Conservation (phyloP, 139 green algal genomes). For the Closterium sp. region DNA sequence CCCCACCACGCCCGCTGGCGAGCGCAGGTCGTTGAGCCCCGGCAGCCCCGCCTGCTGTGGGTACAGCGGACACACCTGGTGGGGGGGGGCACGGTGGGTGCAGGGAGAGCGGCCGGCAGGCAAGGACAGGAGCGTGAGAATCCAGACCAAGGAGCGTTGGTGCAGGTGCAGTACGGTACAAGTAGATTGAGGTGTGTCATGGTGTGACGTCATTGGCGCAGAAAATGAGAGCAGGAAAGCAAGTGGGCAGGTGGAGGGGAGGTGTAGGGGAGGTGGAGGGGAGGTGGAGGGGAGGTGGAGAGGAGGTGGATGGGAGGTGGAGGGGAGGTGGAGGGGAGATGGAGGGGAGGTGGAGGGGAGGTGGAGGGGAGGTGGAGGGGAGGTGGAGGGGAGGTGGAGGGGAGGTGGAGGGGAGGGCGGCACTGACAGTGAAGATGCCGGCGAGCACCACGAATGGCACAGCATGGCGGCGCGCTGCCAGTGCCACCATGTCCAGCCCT, state of each 20-base stretch:
- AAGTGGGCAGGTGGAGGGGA: not conserved
- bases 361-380: not conserved
- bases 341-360: not conserved
- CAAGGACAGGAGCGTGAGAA: too few relatives aligned
- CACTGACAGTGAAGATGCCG: constrained; percentile 25
- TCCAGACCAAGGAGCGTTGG: too few relatives aligned
- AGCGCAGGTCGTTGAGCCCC: constrained; percentile 71
- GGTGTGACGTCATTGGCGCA: too few relatives aligned
- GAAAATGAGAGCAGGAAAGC: too few relatives aligned
- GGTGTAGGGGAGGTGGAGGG: too few relatives aligned
- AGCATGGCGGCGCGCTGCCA: constrained; percentile 80
- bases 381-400: not conserved
- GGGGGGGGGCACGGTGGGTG: too few relatives aligned
- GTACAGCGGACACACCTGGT: constrained; percentile 82
- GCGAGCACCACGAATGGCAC: constrained; percentile 92
- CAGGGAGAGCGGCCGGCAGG: too few relatives aligned
- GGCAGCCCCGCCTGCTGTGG: constrained; percentile 79
- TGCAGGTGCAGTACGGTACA: too few relatives aligned
- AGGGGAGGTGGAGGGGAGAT: not conserved
- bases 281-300: too few relatives aligned
- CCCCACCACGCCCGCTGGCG: constrained; percentile 43
- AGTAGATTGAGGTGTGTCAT: too few relatives aligned
- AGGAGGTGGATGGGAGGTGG: too few relatives aligned
- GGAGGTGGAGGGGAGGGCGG: too few relatives aligned
- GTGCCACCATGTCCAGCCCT: constrained; percentile 71